Conservation (phyloP, 1,139 yeast species). For the Wickerhamomyces sp. region DNA sequence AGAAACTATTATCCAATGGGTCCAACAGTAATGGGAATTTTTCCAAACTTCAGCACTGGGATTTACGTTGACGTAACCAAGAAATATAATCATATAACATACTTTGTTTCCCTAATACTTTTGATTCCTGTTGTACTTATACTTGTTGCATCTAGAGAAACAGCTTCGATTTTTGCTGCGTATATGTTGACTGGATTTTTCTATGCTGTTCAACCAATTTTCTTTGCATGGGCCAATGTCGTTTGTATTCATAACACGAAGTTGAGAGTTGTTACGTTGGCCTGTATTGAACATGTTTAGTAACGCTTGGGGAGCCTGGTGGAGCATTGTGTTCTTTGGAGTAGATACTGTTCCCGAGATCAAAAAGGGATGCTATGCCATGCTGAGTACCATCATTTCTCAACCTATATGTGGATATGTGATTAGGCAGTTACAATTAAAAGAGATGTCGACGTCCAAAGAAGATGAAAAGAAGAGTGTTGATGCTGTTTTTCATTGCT, state of each 20-base stretch:
- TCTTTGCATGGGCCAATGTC: conserved; percentile 58
- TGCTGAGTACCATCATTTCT: conserved; percentile 44
- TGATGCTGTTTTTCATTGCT: background rate
- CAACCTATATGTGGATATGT: conserved; percentile 29
- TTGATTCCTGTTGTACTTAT: conserved; percentile 42
- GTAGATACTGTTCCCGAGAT: conserved; percentile 48
- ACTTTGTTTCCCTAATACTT: conserved; percentile 36
- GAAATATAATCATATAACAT: conserved; percentile 43
- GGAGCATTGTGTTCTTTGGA: conserved; percentile 48
- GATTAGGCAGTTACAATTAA: conserved; percentile 34
- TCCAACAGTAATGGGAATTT: conserved; percentile 47
- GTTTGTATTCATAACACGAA: conserved; percentile 49
- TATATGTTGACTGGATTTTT: conserved; percentile 53
- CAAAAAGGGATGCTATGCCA: conserved; percentile 49
- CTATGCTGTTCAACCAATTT: conserved; percentile 53
- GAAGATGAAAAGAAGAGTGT: background rate
- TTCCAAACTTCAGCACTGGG: conserved; percentile 42
- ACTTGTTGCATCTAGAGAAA: conserved; percentile 31
- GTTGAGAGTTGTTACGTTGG: conserved; percentile 52
- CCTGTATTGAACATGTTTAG: conserved; percentile 63
- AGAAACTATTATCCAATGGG: conserved; percentile 58
- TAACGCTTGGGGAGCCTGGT: conserved; percentile 60
- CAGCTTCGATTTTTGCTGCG: conserved; percentile 42
- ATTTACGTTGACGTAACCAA: conserved; percentile 44
- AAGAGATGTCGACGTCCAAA: conserved; percentile 22